Base-by-base conservation (phyloP, 495 filamentous ascomycete genomes). In the Acidiella bohemica region DNA sequence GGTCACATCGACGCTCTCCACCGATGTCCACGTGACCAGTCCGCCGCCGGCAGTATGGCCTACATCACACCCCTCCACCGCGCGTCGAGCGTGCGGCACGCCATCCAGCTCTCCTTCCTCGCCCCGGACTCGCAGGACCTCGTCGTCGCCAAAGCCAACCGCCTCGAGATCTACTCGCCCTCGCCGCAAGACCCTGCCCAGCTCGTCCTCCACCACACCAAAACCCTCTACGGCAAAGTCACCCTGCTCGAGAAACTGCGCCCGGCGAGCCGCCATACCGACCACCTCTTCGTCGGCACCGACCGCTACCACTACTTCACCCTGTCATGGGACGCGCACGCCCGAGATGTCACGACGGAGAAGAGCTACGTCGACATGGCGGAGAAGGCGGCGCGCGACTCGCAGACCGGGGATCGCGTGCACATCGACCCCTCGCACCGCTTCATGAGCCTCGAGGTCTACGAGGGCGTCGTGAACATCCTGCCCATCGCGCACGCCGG, bases 1-100 rank as follows among this genome's bases (percentile, higher is more conserved):
- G n/a, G n/a, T n/a, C n/a, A n/a, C n/a, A n/a, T n/a, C n/a, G n/a
- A n/a, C n/a, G n/a, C n/a, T n/a, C n/a, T n/a, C n/a, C n/a, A n/a
- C n/a, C n/a, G n/a, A n/a, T n/a, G n/a, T n/a, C n/a, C n/a, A n/a
- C n/a, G n/a, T n/a, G n/a, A n/a, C n/a, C n/a, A n/a, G n/a, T n/a
- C n/a, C n/a, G n/a, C n/a, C n/a, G n/a, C n/a, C n/a, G n/a, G n/a
- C n/a, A n/a, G n/a, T 1, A 99, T 99, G 90, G 80, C 92, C 33
- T 99, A 95, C 53, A 65, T 99, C 44, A 85, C 84, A 46, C 87
- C 90, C 4, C 93, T 99, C 40, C 90, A 96, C 60, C 67, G 80
- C 49, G 80, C 90, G 19, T 93, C 78, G 56, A 92, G 83, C 58
- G 76, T 95, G 41, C 76, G 84, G 27, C 78, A 93, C 70, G 86